These are phyloP conservation scores for Claviceps digitariae DNA, from an alignment of 2,329 filamentous ascomycete genomes.

Conservation along the genomic window DNA sequence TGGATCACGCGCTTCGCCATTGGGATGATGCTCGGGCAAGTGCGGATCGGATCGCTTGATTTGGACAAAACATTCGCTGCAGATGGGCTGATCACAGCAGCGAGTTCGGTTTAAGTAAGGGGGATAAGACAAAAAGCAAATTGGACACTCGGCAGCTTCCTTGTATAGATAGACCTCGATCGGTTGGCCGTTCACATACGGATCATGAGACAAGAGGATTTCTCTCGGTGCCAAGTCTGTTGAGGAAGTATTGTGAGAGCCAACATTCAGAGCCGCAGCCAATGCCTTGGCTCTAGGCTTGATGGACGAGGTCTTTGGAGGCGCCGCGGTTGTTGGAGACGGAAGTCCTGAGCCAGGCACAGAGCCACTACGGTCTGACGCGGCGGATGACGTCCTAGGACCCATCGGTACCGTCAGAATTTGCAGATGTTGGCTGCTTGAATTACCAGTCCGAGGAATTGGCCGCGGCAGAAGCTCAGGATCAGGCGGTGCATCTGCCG, in stretches of 20 bases:
- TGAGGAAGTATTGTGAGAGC: conserved; percentile 59
- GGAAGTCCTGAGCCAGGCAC: conserved; percentile 41
- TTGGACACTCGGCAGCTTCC: conserved; percentile 78
- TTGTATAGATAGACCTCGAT: conserved; percentile 92
- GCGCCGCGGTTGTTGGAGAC: conserved; percentile 32
- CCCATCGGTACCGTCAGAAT: conserved; percentile 69
- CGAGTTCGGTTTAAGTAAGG: conserved; percentile 87
- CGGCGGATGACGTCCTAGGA: conserved; percentile 61
- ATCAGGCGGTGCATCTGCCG: conserved; percentile 68
- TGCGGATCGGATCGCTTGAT: conserved; percentile 92
- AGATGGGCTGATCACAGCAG: conserved; percentile 92
- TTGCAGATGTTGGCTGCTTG: conserved; percentile 46
- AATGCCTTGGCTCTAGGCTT: conserved; percentile 81
- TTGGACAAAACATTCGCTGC: conserved; percentile 97
- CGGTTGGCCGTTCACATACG: conserved; percentile 86
- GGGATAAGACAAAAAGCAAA: conserved; percentile 93
- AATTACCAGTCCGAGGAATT: conserved; percentile 28
- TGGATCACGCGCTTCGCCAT: conserved; percentile 24
- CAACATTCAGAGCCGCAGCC: conserved; percentile 61
- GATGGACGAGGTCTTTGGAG: conserved; percentile 45
- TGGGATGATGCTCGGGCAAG: conserved; percentile 63
- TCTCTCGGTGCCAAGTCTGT: conserved; percentile 65
- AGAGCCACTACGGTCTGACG: conserved; percentile 56
- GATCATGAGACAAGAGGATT: conserved; percentile 65
- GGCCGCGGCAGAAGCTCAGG: conserved; percentile 44